Base-by-base conservation (phyloP, 2,329 filamentous ascomycete species). In the Fusarium gaditjirri region DNA sequence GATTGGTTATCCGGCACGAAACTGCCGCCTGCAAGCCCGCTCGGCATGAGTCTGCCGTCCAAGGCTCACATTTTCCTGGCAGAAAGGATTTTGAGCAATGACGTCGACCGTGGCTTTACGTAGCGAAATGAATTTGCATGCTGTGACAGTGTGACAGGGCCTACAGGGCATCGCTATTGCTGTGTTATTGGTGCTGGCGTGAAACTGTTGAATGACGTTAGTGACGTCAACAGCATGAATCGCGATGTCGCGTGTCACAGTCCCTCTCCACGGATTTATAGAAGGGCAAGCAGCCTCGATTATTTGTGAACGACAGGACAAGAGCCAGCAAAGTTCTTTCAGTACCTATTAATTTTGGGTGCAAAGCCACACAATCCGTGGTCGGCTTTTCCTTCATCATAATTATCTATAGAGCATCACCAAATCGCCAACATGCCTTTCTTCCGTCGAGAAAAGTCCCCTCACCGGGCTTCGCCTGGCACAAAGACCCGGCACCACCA, bases 21-120 rank as follows among this genome's bases (percentile, higher is more conserved):
- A n/a, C 38, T 73, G 70, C 70, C 70, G 70, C 36, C 17, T 33
- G 35, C 41, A 21, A 62, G 58, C 58, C 70, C 47, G 44, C 70
- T 73, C 70, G 70, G 70, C 70, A 73, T 49, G 25, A 71, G 47
- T 64, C 66, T 73, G 70, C 70, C 70, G 70, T 57, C 65, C 56
- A 57, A 68, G 65, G 23, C 57, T 57, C 33, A n/a, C 16, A 23
- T 63, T 72, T 35, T 23, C 58, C 38, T 29, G 58, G 47, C 49
- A 65, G 58, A 23, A 31, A 36, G n/a, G 43, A 35, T 17, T 49
- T 54, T 39, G 47, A 50, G 49, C 19, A 44, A 66, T 73, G 71
- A 73, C 71, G 71, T 73, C 67, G 67, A 17, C 38, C 56, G 60
- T 70, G 66, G 59, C 65, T 69, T 70, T 50, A 54, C 58, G 58